phyloP scores from a whole-genome alignment of 2,329 filamentous ascomycete genomes.

The Coniochaeta ligniaria region DNA sequence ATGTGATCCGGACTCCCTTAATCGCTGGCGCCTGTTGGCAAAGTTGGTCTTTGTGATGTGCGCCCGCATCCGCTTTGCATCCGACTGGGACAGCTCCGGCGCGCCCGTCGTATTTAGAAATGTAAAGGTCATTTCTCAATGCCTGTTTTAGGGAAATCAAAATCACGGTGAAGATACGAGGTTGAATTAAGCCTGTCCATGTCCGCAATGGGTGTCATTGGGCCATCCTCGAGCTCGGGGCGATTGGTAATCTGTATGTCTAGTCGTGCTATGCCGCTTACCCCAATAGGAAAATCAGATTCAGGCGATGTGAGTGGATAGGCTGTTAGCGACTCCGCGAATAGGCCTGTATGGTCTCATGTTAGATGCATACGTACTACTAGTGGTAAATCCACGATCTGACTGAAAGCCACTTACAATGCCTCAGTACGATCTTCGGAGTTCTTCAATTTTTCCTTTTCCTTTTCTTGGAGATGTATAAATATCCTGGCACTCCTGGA shows the following conservation, averaged over 20 bases:
- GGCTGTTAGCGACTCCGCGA: not conserved
- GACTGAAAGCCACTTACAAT: too few relatives aligned
- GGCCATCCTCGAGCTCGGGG: too few relatives aligned
- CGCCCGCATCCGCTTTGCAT: slow-evolving; percentile 10
- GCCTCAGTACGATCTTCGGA: too few relatives aligned
- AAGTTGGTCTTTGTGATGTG: slow-evolving; percentile 14
- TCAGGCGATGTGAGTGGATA: not conserved
- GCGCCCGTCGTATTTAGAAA: slow-evolving; percentile 12
- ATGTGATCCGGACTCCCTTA: not conserved
- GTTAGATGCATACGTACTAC: too few relatives aligned
- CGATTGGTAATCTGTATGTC: not conserved
- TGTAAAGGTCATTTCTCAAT: slow-evolving; percentile 10
- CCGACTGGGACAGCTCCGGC: slow-evolving; percentile 7
- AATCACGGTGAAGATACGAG: not conserved
- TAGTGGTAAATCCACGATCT: too few relatives aligned
- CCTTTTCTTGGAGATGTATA: too few relatives aligned
- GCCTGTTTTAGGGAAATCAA: slow-evolving; percentile 10
- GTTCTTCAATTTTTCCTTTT: too few relatives aligned
- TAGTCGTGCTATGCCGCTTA: slow-evolving; percentile 5
- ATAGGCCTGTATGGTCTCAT: not conserved
- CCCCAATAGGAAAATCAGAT: slow-evolving; percentile 8
- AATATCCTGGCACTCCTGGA: too few relatives aligned
- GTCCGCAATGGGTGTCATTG: not conserved
- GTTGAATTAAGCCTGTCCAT: not conserved
- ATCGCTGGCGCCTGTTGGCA: slow-evolving; percentile 10